Conservation (phyloP, 352 stramenopile species). For the Globisporangium middletonii region DNA sequence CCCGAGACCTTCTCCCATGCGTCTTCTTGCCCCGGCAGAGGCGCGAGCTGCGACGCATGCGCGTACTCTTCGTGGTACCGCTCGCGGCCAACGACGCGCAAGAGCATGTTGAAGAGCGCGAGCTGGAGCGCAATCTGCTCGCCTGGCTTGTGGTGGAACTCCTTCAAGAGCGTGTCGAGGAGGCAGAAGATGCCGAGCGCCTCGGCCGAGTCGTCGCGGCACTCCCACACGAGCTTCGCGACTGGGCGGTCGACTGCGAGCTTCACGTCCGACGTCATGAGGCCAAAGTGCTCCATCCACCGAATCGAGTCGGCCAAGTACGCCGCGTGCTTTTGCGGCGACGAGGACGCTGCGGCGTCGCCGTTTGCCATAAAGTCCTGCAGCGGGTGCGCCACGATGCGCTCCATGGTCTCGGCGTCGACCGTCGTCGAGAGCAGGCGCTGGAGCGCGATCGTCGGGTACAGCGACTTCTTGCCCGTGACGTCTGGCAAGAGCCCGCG, state of each 20-base stretch:
- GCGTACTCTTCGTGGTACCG: conserved; percentile 70
- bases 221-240: conserved; percentile 81
- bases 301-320: conserved; percentile 88
- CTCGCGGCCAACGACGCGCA: conserved; percentile 76
- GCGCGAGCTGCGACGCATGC: conserved; percentile 47
- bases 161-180: conserved; percentile 63
- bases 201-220: conserved; percentile 72
- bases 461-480: conserved; percentile 88
- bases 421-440: conserved; percentile 89
- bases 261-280: conserved; percentile 67
- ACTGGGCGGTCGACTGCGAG: conserved; percentile 69
- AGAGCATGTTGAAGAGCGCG: conserved; percentile 82
- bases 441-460: conserved; percentile 92
- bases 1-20: conserved; percentile 62
- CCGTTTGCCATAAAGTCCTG: conserved; percentile 57
- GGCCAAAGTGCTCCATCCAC: conserved; percentile 88
- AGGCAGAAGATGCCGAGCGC: conserved; percentile 80
- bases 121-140: conserved; percentile 80
- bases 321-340: conserved; percentile 36
- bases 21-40: conserved; percentile 66
- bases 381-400: conserved; percentile 82
- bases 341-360: conserved; percentile 8
- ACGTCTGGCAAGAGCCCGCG: conserved; percentile 93
- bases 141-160: conserved; percentile 84
- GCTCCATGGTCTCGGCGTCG: conserved; percentile 85